Evolutionary conservation across 768 basidiomycete species (phyloP).

Genomic region (Trametes sanguinea): DNA sequence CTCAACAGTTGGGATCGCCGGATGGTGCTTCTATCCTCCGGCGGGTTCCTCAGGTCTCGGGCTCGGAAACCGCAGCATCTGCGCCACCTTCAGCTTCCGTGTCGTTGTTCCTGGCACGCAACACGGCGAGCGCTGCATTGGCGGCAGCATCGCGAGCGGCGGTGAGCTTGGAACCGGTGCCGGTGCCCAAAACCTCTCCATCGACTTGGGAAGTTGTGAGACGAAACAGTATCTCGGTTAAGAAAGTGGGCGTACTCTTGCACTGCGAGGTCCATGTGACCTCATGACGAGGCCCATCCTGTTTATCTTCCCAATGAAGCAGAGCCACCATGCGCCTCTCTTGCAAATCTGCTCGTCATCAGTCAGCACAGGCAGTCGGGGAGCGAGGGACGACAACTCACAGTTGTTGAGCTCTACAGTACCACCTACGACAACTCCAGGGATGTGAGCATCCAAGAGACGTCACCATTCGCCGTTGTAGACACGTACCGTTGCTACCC

Average conservation of each 20-base stretch:
- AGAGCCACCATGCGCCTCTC: slow-evolving; percentile 41
- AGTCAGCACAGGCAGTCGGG: neutral
- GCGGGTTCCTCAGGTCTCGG: slow-evolving; percentile 2
- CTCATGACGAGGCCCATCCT: slow-evolving; percentile 45
- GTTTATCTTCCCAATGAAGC: slow-evolving; percentile 57
- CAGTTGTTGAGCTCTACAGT: slow-evolving; percentile 43
- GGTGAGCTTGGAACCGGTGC: slow-evolving; percentile 53
- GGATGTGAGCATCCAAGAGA: neutral
- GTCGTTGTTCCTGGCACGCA: neutral
- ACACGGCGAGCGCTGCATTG: slow-evolving; percentile 9
- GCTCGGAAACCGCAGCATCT: neutral
- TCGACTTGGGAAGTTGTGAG: slow-evolving; percentile 43
- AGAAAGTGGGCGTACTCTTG: slow-evolving; percentile 46
- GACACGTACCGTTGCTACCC: slow-evolving; percentile 9
- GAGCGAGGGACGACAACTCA: slow-evolving; percentile 25
- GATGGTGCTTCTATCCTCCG: neutral
- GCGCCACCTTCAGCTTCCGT: neutral
- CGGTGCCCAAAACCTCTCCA: slow-evolving; percentile 49
- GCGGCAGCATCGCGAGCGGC: slow-evolving; percentile 28
- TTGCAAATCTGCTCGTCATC: slow-evolving; percentile 51
- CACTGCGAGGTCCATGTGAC: slow-evolving; percentile 59
- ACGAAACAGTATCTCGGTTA: neutral
- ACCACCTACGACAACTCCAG: slow-evolving; percentile 4
- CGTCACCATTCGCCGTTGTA: neutral
- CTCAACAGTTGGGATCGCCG: neutral